A percentile compares a stretch with the other conserved stretches of the same genome.
Conservation (phyloP, 225 moss, liverwort and hornwort species). For the Rhytidiadelphus loreus region DNA sequence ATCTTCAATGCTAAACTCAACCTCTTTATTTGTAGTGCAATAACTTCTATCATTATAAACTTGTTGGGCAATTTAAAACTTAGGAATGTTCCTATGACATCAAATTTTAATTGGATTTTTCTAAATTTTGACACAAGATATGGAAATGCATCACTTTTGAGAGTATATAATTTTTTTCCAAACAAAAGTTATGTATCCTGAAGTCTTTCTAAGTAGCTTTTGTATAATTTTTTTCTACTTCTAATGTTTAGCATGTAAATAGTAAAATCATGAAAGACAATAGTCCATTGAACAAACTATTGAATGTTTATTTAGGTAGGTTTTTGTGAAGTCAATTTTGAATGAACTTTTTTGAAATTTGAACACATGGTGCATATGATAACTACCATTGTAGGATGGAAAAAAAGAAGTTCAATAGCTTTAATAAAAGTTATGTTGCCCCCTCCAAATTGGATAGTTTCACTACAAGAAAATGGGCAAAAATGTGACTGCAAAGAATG, state of each 20-base stretch:
- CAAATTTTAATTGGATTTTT: no score
- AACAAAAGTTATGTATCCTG: fast-evolving
- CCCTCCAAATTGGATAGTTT: neutral
- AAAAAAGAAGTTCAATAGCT: fast-evolving
- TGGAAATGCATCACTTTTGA: neutral
- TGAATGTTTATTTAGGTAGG: no score
- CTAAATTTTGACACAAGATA: no score
- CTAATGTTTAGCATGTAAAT: fast-evolving
- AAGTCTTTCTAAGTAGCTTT: no score
- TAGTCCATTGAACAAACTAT: fast-evolving
- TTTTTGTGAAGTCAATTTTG: neutral
- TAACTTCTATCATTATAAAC: no score
- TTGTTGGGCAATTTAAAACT: no score
- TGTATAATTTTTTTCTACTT: neutral
- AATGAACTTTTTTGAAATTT: neutral
- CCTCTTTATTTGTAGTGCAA: no score
- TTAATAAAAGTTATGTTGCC: neutral
- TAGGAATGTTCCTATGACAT: no score
- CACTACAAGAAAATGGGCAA: no score
- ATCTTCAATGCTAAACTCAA: no score
- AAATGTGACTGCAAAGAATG: no score
- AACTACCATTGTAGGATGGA: fast-evolving
- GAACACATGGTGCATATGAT: neutral
- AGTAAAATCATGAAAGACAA: neutral
- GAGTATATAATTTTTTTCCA: neutral